Percentiles rank a stretch among this genome's conserved stretches.
These are phyloP conservation scores for Diplodia seriata DNA, from an alignment of 2,329 filamentous ascomycete species.

Conservation along the genomic window DNA sequence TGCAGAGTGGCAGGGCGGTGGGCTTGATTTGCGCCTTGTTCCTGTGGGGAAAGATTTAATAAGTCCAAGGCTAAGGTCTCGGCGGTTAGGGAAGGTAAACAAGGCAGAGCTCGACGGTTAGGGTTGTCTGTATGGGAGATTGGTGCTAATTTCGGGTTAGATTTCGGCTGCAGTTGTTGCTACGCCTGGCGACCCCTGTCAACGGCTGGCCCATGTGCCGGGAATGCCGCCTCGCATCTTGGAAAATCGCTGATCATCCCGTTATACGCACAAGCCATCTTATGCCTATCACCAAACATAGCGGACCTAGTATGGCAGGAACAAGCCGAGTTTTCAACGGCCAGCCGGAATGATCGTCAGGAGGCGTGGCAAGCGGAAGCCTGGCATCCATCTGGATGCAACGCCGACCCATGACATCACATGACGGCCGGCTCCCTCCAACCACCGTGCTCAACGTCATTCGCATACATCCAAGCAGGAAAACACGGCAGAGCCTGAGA, in stretches of 20 bases:
- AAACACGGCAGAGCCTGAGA: conserved; percentile 1
- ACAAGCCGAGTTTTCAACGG: conserved; percentile 1
- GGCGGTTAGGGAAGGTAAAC: conserved; percentile 7
- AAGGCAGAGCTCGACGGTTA: conserved; percentile 1
- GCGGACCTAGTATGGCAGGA: not conserved
- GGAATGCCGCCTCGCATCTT: conserved; percentile 18
- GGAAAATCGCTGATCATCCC: conserved; percentile 22
- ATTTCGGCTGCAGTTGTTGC: conserved; percentile 24
- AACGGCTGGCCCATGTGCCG: conserved; percentile 15
- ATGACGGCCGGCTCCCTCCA: conserved; percentile 15
- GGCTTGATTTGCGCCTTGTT: not conserved
- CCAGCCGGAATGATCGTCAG: conserved; percentile 22
- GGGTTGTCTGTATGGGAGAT: conserved; percentile 10
- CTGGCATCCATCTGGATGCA: not conserved
- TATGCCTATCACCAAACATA: conserved; percentile 6
- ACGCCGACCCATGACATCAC: conserved; percentile 26
- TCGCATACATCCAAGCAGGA: conserved; percentile 8
- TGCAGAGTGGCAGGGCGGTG: not conserved
- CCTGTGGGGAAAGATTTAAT: conserved; percentile 10
- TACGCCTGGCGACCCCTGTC: not conserved
- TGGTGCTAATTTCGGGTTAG: conserved; percentile 8
- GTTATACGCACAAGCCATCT: conserved; percentile 13
- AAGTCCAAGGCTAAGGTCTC: conserved; percentile 8
- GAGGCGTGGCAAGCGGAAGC: conserved; percentile 16
- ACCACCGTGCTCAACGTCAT: conserved; percentile 23